Evolutionary conservation across 345 rosid species (phyloP).

Genomic region (Rhodamnia rubescens): DNA sequence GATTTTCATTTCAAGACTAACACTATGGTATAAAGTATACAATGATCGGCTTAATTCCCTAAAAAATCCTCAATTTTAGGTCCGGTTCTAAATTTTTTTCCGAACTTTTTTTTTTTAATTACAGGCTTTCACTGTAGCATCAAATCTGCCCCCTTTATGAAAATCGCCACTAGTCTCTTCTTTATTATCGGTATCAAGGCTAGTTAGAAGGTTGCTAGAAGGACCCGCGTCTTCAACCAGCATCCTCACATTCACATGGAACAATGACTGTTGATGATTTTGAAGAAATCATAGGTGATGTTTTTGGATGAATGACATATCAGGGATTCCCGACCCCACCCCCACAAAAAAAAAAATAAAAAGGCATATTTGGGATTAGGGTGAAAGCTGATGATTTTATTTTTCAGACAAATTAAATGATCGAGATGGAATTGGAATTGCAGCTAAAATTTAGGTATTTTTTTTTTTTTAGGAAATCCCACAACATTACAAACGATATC

Average conservation of each 20-base stretch:
- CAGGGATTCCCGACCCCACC: too few relatives aligned
- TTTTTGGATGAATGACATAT: too few relatives aligned
- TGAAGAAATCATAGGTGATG: rapidly evolving
- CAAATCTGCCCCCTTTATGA: not conserved
- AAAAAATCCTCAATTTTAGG: not conserved
- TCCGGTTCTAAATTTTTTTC: not conserved
- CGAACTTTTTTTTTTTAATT: too few relatives aligned
- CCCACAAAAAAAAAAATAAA: too few relatives aligned
- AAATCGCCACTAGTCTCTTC: not conserved
- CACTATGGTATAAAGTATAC: not conserved
- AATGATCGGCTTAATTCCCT: not conserved
- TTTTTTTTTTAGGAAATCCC: not conserved
- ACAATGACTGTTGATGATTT: not conserved
- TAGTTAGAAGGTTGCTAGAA: not conserved
- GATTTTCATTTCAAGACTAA: not conserved
- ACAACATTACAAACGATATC: too few relatives aligned
- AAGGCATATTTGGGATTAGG: too few relatives aligned
- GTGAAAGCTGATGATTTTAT: too few relatives aligned
- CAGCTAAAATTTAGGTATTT: rapidly evolving
- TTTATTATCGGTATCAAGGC: not conserved
- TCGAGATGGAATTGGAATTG: not conserved
- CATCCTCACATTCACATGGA: not conserved
- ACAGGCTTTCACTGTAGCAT: not conserved
- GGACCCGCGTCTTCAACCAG: rapidly evolving
- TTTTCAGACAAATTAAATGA: too few relatives aligned